Conservation (phyloP, 306 rosid genomes). For the Prunus mume region DNA sequence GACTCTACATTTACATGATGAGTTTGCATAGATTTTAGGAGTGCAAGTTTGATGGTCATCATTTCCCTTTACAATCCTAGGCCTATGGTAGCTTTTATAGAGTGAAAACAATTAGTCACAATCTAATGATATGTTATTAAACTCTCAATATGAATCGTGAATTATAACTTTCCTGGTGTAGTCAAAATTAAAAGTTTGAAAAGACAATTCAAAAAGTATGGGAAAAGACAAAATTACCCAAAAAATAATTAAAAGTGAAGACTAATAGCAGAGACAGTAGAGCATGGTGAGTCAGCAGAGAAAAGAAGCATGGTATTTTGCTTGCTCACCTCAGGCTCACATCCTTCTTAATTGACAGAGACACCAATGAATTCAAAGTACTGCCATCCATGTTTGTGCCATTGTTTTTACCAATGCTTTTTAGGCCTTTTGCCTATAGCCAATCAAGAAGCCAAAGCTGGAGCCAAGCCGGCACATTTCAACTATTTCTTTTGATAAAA, state of each 20-base stretch:
- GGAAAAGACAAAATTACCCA: background rate
- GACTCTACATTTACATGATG: too few species aligned
- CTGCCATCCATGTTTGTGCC: conserved; percentile 12
- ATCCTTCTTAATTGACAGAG: conserved; percentile 2
- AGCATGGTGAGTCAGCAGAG: background rate
- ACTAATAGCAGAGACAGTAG: background rate
- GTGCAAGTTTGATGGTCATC: too few species aligned
- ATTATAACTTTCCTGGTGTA: background rate
- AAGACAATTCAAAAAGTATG: background rate
- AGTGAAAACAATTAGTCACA: too few species aligned
- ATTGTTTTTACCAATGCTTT: background rate
- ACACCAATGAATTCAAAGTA: conserved; percentile 14
- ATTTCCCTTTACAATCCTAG: too few species aligned
- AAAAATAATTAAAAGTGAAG: background rate
- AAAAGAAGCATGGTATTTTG: background rate
- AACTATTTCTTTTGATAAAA: too few species aligned
- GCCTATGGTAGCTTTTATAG: background rate
- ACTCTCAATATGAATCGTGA: background rate
- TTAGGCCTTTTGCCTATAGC: conserved; percentile 2
- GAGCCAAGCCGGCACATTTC: too few species aligned
- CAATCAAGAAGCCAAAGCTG: too few species aligned
- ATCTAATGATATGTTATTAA: background rate
- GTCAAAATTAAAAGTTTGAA: background rate
- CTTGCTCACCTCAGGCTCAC: background rate
- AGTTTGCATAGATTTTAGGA: too few species aligned